A percentile compares a stretch with the other conserved stretches of the same genome.
Evolutionary conservation across 2,329 filamentous ascomycete species (phyloP).

Genomic region (Metarhizium guizhouense): DNA sequence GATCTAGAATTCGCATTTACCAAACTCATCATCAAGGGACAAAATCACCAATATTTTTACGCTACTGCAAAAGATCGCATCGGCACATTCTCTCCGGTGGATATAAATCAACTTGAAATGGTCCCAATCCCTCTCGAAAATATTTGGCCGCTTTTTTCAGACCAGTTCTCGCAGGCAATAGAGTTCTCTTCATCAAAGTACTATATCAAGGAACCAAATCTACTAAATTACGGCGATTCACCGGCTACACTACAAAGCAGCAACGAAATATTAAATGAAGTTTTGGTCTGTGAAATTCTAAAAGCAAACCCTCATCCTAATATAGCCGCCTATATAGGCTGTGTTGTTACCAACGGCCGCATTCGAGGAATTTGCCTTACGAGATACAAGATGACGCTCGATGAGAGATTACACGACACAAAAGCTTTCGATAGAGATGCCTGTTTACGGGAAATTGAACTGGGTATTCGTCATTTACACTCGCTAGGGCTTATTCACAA

Average conservation of each 20-base stretch:
- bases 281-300: constrained; percentile 9
- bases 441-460: constrained; percentile 9
- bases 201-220: neutral
- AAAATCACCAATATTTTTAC: constrained; percentile 2
- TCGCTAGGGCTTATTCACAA: constrained; percentile 25
- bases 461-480: constrained; percentile 24
- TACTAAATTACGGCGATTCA: neutral
- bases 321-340: constrained; percentile 11
- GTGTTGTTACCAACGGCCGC: constrained; percentile 6
- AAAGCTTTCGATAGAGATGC: constrained; percentile 1
- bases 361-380: constrained; percentile 9
- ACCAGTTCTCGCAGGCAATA: neutral
- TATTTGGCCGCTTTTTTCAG: constrained; percentile 1
- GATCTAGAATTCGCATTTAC: constrained; percentile 2
- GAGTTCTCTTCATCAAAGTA: neutral
- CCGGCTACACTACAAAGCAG: neutral
- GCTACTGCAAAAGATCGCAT: constrained; percentile 1
- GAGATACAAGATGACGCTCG: constrained; percentile 5
- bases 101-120: neutral
- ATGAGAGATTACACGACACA: neutral
- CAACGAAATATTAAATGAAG: constrained; percentile 5
- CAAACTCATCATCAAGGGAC: constrained; percentile 1
- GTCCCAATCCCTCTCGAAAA: neutral
- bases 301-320: constrained; percentile 11
- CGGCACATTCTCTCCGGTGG: neutral